Conservation (phyloP, 495 filamentous ascomycete genomes). For the Baudoinia panamericana region DNA sequence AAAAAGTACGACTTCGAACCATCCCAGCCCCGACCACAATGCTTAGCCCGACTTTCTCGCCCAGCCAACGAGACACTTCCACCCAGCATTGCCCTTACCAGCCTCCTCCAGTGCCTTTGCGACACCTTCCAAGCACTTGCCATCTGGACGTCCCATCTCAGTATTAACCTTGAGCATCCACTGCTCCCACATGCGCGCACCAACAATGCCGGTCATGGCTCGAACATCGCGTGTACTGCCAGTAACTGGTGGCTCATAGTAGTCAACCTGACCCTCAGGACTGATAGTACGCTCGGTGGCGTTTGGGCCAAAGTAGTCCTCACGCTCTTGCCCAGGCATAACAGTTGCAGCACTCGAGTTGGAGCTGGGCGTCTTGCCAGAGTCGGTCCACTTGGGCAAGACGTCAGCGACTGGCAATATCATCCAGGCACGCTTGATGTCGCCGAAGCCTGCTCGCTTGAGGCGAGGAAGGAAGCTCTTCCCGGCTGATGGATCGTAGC, state of each 20-base stretch:
- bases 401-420: slow-evolving; percentile 74
- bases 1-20: not conserved
- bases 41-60: slow-evolving; percentile 51
- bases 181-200: slow-evolving; percentile 89
- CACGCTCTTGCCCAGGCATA: slow-evolving; percentile 2
- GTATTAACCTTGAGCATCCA: slow-evolving; percentile 80
- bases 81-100: slow-evolving; percentile 62
- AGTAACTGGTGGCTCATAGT: slow-evolving; percentile 8
- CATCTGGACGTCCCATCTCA: slow-evolving; percentile 60
- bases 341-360: slow-evolving; percentile 7
- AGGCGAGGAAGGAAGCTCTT: slow-evolving; percentile 64
- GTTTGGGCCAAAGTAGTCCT: slow-evolving; percentile 5
- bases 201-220: slow-evolving; percentile 61
- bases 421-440: slow-evolving; percentile 77
- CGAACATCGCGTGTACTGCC: slow-evolving; percentile 19
- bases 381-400: slow-evolving; percentile 40
- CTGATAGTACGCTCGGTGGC: slow-evolving; percentile 11
- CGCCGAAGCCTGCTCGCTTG: slow-evolving; percentile 56
- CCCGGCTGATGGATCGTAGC: slow-evolving; percentile 76
- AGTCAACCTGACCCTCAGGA: slow-evolving; percentile 20
- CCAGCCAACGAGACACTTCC: slow-evolving; percentile 75
- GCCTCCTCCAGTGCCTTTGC: slow-evolving; percentile 75
- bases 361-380: slow-evolving; percentile 8
- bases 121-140: slow-evolving; percentile 58
- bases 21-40: not conserved